Conservation (phyloP, 1,284 basidiomycete genomes). For the Boletus holoroseus region DNA sequence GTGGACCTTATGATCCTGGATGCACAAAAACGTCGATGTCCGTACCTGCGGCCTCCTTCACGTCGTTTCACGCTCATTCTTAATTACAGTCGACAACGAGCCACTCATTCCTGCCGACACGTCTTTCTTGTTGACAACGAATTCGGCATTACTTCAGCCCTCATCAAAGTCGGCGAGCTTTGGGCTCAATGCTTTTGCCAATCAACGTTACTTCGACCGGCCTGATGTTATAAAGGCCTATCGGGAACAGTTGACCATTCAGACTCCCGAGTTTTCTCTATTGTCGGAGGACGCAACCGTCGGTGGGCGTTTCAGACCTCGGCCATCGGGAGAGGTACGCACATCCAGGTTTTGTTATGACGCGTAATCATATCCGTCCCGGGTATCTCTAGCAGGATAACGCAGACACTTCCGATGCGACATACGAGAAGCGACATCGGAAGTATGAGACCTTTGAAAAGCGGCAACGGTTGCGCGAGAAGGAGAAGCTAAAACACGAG, state of each 20-base stretch:
- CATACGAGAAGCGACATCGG: slow-evolving; percentile 80
- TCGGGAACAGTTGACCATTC: slow-evolving; percentile 60
- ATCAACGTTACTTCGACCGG: slow-evolving; percentile 70
- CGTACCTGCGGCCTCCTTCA: slow-evolving; percentile 33
- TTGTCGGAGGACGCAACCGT: slow-evolving; percentile 56
- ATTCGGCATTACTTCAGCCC: slow-evolving; percentile 41
- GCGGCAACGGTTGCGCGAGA: slow-evolving; percentile 77
- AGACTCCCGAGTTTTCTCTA: slow-evolving; percentile 63
- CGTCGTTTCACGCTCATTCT: slow-evolving; percentile 19
- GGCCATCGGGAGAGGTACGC: slow-evolving; percentile 65
- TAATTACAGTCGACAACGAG: slow-evolving; percentile 59
- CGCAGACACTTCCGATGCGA: slow-evolving; percentile 76
- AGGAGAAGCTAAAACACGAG: slow-evolving; percentile 85
- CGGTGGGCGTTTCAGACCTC: slow-evolving; percentile 61
- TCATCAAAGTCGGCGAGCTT: slow-evolving; percentile 35
- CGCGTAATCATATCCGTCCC: slow-evolving; percentile 12
- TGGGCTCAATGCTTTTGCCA: slow-evolving; percentile 52
- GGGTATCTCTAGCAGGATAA: slow-evolving; percentile 33
- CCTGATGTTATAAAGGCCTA: slow-evolving; percentile 69
- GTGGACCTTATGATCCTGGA: slow-evolving; percentile 81
- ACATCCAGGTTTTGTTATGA: slow-evolving; percentile 9
- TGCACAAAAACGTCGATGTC: slow-evolving; percentile 72
- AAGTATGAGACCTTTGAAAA: slow-evolving; percentile 86
- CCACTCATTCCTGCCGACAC: slow-evolving; percentile 63
- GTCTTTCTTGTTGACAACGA: slow-evolving; percentile 65